phyloP scores from a whole-genome alignment of 2,329 filamentous ascomycete genomes.

The Aspergillus fumigatus region DNA sequence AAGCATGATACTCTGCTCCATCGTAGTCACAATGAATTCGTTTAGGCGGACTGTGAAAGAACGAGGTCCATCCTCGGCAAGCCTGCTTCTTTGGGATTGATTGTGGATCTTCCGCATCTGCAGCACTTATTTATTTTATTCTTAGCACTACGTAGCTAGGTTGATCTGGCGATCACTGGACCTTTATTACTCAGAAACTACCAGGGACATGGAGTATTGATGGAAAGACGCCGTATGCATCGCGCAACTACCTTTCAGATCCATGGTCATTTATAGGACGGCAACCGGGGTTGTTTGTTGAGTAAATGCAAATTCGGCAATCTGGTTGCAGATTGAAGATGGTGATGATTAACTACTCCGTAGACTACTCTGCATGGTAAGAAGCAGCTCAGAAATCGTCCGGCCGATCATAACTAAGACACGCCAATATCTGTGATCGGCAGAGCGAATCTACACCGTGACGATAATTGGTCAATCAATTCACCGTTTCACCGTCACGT shows the following conservation, averaged over 20 bases:
- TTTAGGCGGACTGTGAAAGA: background rate
- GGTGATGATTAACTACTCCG: too few species aligned
- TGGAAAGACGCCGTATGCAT: background rate
- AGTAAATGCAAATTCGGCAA: too few species aligned
- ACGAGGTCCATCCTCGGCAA: background rate
- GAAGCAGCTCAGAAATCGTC: background rate
- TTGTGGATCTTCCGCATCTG: slow-evolving; percentile 1
- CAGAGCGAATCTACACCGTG: background rate
- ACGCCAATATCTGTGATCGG: background rate
- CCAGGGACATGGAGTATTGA: background rate
- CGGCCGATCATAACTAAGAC: background rate
- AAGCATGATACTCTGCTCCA: too few species aligned
- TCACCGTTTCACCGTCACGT: too few species aligned
- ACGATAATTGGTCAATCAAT: too few species aligned
- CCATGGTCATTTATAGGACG: too few species aligned
- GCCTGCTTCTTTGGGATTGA: slow-evolving; percentile 9
- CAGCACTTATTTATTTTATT: background rate
- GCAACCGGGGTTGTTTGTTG: too few species aligned
- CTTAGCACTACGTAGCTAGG: slow-evolving; percentile 4
- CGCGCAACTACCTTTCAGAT: too few species aligned
- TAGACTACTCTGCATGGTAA: background rate
- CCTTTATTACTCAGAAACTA: background rate
- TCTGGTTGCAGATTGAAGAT: too few species aligned
- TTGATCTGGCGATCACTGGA: background rate
- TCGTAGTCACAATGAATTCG: too few species aligned